These are phyloP conservation scores for Plantago coronopus DNA, from an alignment of 305 asterid genomes.

Conservation along the genomic window DNA sequence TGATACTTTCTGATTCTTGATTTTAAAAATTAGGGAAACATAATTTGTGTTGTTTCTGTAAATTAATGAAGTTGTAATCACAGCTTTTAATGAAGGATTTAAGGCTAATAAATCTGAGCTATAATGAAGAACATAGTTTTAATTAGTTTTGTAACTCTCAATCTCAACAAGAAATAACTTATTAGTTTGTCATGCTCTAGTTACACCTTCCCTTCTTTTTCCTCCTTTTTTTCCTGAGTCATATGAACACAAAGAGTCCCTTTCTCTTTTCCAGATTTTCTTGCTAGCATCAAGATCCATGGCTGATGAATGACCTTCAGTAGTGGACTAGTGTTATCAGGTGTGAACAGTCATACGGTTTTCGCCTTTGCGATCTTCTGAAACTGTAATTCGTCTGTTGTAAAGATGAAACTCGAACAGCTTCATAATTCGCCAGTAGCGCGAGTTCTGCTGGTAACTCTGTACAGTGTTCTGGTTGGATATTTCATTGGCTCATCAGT, in stretches of 20 bases:
- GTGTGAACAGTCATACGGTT: too few species aligned
- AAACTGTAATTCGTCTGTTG: neutral
- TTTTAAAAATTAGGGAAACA: neutral
- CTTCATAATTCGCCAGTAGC: conserved; percentile 13
- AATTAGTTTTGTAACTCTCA: conserved; percentile 13
- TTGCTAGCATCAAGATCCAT: conserved; percentile 10
- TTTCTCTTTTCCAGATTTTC: conserved; percentile 14
- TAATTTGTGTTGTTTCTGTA: neutral
- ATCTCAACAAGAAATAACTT: neutral
- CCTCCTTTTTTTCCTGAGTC: conserved; percentile 1
- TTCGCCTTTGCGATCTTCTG: too few species aligned
- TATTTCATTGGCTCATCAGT: conserved; percentile 28
- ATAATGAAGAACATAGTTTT: neutral
- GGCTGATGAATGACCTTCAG: too few species aligned
- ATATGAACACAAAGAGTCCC: too few species aligned
- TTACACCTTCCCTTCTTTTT: conserved; percentile 3
- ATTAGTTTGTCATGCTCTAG: conserved; percentile 13
- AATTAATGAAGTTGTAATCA: neutral
- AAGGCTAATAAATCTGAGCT: neutral
- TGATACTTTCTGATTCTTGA: too few species aligned
- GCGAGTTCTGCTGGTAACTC: conserved; percentile 20
- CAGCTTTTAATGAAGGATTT: neutral
- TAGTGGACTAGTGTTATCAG: too few species aligned
- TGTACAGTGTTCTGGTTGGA: conserved; percentile 28
- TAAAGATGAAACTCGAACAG: conserved; percentile 17